Evolutionary conservation across 179 eudicot species (phyloP).

Genomic region (Sideroxylon spinosum): DNA sequence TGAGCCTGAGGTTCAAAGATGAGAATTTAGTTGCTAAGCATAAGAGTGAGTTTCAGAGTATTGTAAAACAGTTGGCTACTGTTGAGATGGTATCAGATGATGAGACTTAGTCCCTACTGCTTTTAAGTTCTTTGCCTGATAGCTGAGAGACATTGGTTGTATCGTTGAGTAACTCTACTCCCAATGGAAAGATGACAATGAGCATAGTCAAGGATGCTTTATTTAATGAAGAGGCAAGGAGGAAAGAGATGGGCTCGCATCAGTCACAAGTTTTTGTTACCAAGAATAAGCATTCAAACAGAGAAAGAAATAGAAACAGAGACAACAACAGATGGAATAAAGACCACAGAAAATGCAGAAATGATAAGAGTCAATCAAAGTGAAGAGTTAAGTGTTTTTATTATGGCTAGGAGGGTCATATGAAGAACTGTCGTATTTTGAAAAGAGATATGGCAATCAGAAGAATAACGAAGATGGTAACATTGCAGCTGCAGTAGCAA

Average conservation of each 20-base stretch:
- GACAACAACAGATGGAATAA: background rate
- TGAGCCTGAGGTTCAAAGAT: background rate
- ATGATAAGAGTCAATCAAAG: too few relatives aligned
- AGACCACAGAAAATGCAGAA: background rate
- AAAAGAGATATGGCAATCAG: background rate
- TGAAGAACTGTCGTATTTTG: background rate
- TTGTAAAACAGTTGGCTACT: background rate
- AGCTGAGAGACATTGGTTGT: too few relatives aligned
- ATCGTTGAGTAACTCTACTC: too few relatives aligned
- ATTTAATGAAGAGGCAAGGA: background rate
- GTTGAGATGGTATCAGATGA: too few relatives aligned
- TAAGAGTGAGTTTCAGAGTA: background rate
- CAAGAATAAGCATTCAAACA: too few relatives aligned
- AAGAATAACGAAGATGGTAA: too few relatives aligned
- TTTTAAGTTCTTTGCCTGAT: too few relatives aligned
- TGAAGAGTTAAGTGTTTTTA: background rate
- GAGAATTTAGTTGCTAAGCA: background rate
- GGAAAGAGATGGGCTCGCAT: background rate
- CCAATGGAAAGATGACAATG: background rate
- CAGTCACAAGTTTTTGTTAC: too few relatives aligned
- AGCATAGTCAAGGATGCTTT: background rate
- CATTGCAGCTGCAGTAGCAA: too few relatives aligned
- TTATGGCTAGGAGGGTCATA: background rate
- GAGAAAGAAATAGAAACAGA: background rate
- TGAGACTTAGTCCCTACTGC: too few relatives aligned